Evolutionary conservation across 768 basidiomycete genomes (phyloP), one percentile per base, ranked within the genome.

Genomic region (Rhizopogon rudus): DNA sequence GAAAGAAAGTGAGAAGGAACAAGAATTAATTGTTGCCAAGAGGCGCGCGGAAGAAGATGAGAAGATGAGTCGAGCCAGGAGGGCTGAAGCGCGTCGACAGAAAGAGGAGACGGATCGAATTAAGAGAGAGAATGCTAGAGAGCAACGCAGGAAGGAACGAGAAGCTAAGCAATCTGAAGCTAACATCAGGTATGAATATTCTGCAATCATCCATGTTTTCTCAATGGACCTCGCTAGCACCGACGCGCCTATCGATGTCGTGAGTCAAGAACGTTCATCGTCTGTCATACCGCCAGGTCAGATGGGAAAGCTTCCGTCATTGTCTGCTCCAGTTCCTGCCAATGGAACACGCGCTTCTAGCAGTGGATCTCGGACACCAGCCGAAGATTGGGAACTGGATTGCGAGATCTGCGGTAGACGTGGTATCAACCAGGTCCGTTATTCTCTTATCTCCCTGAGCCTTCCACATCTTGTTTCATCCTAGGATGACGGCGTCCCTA

Each of bases 321-420:
- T 43, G 22, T 41, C 44, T 50, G 40, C 20, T 49, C 49, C 16
- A 29, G 17, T 16, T 29, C 59, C 60, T 10, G 50, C 55, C 17
- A 69, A 69, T 54, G 68, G 69, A 33, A 59, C 59, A n/a, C 62
- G 67, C 10, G 48, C 48, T 52, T 20, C 25, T 28, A 51, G 51
- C 6, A 78, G 72, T 57, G 81, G 80, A 16, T 75, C 80, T 10
- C 79, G 79, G 41, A 81, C 80, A 5, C 81, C 83, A 33, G 69
- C 72, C 17, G 88, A 85, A 50, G 81, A 86, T 55, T 95, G 93
- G 93, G 84, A 91, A 54, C 72, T 97, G 22, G 86, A 91, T 63
- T 97, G 93, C 65, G 93, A 96, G 65, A 78, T 96, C 39, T 97
- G 93, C 67, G 77, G 77, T 52, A 80, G 80, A 57, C 76, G 75